phyloP scores from a whole-genome alignment of 169 alveolate species.

The Cryptosporidium viatorum region DNA sequence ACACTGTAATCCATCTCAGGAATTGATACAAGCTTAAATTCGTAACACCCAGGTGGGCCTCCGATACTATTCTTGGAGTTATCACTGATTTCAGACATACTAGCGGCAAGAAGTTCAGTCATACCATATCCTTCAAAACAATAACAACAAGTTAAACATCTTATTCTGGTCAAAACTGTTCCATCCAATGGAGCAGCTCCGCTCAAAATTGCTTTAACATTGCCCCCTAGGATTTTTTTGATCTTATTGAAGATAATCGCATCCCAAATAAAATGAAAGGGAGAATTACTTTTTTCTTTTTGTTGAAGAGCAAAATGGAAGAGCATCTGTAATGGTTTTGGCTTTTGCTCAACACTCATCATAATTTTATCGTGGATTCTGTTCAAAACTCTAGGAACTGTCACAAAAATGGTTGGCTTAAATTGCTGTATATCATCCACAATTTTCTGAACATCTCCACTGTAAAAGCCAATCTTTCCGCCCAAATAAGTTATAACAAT shows the following conservation, averaged over 20 bases:
- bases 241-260: conserved; percentile 81
- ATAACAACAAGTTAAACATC: conserved; percentile 85
- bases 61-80: conserved; percentile 86
- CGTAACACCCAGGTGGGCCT: conserved; percentile 86
- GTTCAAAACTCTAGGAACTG: conserved; percentile 95
- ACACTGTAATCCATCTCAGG: conserved; percentile 92
- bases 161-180: conserved; percentile 86
- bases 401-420: conserved; percentile 93
- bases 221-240: conserved; percentile 92
- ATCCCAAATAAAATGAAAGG: conserved; percentile 78
- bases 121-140: conserved; percentile 94
- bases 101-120: conserved; percentile 92
- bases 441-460: conserved; percentile 84
- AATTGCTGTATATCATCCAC: conserved; percentile 86
- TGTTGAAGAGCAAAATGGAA: conserved; percentile 83
- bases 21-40: conserved; percentile 89
- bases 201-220: conserved; percentile 84
- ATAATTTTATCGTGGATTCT: conserved; percentile 91
- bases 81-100: conserved; percentile 83
- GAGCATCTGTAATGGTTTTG: conserved; percentile 79
- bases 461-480: conserved; percentile 80
- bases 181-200: conserved; percentile 92
- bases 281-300: conserved; percentile 16
- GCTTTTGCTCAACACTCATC: conserved; percentile 82
- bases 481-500: conserved; percentile 77